phyloP scores from a whole-genome alignment of 345 rosid genomes.

The Populus alba region DNA sequence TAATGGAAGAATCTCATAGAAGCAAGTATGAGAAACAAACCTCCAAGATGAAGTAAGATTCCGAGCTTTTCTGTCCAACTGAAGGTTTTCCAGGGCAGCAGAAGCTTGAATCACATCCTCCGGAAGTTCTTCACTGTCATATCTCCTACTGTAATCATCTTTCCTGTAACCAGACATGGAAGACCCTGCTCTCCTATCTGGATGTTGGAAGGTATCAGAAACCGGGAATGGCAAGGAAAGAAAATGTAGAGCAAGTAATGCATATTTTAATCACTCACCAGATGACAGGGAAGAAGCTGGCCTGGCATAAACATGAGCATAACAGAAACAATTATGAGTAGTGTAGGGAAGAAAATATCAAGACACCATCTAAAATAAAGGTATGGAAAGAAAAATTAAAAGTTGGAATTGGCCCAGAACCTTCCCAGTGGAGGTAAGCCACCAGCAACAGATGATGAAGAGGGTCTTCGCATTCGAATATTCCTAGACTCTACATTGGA shows the following conservation, averaged over 20 bases:
- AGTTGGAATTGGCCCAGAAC: slow-evolving; percentile 35
- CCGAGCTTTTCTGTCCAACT: slow-evolving; percentile 84
- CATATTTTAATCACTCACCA: slow-evolving; percentile 48
- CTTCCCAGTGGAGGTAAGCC: slow-evolving; percentile 91
- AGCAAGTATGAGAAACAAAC: slow-evolving; percentile 37
- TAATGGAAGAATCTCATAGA: not conserved
- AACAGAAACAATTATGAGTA: slow-evolving; percentile 16
- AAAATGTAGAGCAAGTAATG: not conserved
- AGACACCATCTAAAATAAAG: not conserved
- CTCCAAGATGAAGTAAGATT: slow-evolving; percentile 91
- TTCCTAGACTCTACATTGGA: slow-evolving; percentile 63
- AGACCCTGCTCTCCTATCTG: slow-evolving; percentile 85
- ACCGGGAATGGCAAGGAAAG: slow-evolving; percentile 1
- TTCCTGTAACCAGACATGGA: slow-evolving; percentile 68
- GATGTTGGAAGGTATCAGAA: slow-evolving; percentile 18
- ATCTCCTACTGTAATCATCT: slow-evolving; percentile 84
- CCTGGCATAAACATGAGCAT: slow-evolving; percentile 37
- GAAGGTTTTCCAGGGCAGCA: slow-evolving; percentile 84
- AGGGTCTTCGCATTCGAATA: slow-evolving; percentile 54
- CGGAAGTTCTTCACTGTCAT: slow-evolving; percentile 55
- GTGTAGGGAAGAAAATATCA: not conserved
- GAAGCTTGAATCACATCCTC: slow-evolving; percentile 81
- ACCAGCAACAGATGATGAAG: slow-evolving; percentile 75
- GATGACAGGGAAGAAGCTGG: slow-evolving; percentile 56
- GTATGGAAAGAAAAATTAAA: not conserved